Percentiles rank a stretch among this genome's conserved stretches.
Evolutionary conservation across 352 stramenopile species (phyloP).

Genomic region (Aphanomyces euteiches): DNA sequence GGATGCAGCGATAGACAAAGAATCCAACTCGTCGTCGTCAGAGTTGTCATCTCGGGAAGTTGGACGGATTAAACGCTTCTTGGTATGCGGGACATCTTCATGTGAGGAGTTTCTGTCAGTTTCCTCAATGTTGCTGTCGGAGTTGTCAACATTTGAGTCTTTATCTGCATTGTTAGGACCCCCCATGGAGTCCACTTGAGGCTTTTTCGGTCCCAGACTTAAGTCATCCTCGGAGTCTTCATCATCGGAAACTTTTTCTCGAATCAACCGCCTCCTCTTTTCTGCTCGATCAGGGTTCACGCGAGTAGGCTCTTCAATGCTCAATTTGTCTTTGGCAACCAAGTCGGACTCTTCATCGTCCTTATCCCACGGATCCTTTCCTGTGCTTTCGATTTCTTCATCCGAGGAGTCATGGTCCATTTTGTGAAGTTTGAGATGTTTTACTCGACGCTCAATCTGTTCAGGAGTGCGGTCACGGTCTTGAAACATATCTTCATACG

Average conservation of each 20-base stretch:
- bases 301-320: slow-evolving; percentile 32
- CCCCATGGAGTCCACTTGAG: not conserved
- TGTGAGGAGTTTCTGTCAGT: not conserved
- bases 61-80: not conserved
- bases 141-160: too few relatives aligned
- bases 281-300: not conserved
- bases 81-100: not conserved
- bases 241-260: slow-evolving; percentile 22
- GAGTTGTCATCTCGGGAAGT: not conserved
- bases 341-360: slow-evolving; percentile 13
- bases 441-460: slow-evolving; percentile 81
- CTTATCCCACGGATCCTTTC: slow-evolving; percentile 2
- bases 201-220: not conserved
- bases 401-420: slow-evolving; percentile 55
- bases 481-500: slow-evolving; percentile 88
- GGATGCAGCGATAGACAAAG: not conserved
- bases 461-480: slow-evolving; percentile 75
- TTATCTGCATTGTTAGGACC: too few relatives aligned
- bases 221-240: slow-evolving; percentile 30
- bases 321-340: slow-evolving; percentile 29
- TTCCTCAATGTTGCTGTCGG: not conserved
- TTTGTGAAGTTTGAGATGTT: slow-evolving; percentile 72
- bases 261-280: slow-evolving; percentile 28
- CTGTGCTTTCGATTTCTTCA: slow-evolving; percentile 39
- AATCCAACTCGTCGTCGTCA: slow-evolving; percentile 12